Conservation (phyloP, 2,329 filamentous ascomycete genomes). For the Coniosporium tulheliwenetii region DNA sequence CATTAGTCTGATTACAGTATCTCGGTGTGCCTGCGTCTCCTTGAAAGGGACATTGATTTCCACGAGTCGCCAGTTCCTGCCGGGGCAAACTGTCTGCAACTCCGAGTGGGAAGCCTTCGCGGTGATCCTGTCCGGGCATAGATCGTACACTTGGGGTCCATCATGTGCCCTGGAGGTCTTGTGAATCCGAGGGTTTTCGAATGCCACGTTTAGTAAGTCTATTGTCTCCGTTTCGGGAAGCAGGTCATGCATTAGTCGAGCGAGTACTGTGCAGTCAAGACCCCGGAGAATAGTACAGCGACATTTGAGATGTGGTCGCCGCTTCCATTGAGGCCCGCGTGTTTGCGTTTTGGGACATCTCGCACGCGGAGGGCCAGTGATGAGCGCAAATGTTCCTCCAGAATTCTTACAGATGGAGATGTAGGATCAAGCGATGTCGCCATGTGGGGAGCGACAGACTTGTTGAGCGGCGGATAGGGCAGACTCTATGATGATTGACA, state of each 20-base stretch:
- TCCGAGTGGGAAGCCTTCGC: slow-evolving; percentile 70
- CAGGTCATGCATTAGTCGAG: slow-evolving; percentile 63
- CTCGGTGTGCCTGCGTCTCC: slow-evolving; percentile 54
- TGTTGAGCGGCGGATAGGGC: slow-evolving; percentile 13
- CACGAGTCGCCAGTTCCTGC: slow-evolving; percentile 68
- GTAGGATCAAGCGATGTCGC: slow-evolving; percentile 4
- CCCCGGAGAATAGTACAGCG: slow-evolving; percentile 89
- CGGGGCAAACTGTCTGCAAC: slow-evolving; percentile 51
- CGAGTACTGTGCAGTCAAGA: slow-evolving; percentile 80
- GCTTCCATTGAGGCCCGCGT: slow-evolving; percentile 23
- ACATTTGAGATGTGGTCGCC: slow-evolving; percentile 31
- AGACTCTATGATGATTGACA: slow-evolving; percentile 5
- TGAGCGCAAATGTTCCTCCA: slow-evolving; percentile 7
- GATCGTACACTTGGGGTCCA: slow-evolving; percentile 44
- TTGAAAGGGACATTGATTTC: slow-evolving; percentile 70
- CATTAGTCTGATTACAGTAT: slow-evolving; percentile 61
- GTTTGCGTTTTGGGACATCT: slow-evolving; percentile 37
- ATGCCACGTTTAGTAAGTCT: slow-evolving; percentile 89
- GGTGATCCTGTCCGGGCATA: slow-evolving; percentile 80
- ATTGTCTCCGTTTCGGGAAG: slow-evolving; percentile 53
- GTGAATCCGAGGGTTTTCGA: slow-evolving; percentile 71
- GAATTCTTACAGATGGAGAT: slow-evolving; percentile 10
- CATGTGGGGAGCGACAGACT: background rate
- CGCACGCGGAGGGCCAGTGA: slow-evolving; percentile 28
- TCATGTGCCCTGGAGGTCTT: slow-evolving; percentile 14